phyloP scores from a whole-genome alignment of 1,139 yeast species.

The Geotrichum carabidarum region DNA sequence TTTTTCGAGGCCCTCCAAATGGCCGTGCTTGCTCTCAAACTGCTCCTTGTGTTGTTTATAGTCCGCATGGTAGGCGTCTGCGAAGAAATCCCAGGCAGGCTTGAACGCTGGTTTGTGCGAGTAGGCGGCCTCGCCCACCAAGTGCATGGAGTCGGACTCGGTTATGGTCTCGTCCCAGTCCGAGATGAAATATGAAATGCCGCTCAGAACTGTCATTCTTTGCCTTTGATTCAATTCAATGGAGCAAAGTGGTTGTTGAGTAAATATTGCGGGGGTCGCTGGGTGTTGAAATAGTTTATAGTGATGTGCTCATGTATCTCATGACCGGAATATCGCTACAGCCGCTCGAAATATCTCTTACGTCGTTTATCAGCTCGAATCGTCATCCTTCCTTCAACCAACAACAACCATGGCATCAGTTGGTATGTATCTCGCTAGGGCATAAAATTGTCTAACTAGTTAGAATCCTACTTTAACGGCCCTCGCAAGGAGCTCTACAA shows the following conservation, averaged over 20 bases:
- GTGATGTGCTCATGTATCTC: no score
- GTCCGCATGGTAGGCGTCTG: constrained; percentile 43
- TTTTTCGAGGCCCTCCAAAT: constrained; percentile 20
- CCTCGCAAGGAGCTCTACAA: constrained; percentile 23
- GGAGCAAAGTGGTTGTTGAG: not conserved
- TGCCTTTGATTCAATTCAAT: not conserved
- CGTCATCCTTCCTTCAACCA: not conserved
- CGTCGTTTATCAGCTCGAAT: not conserved
- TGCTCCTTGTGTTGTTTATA: constrained; percentile 24
- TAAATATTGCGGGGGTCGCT: no score
- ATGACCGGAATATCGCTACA: no score
- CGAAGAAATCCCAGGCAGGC: constrained; percentile 46
- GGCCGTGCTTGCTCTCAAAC: constrained; percentile 13
- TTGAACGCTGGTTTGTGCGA: constrained; percentile 37
- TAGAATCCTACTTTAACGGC: constrained; percentile 15
- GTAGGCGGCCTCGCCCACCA: constrained; percentile 52
- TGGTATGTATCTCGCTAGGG: not conserved
- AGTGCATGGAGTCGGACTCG: constrained; percentile 49
- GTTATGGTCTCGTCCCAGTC: constrained; percentile 79
- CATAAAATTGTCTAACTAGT: not conserved
- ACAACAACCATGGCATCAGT: not conserved
- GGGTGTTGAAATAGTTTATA: no score
- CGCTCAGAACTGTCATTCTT: constrained; percentile 13
- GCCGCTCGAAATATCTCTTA: not conserved
- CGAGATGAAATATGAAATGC: constrained; percentile 36